These are phyloP conservation scores for Trebouxia sp. DNA, from an alignment of 139 green algal genomes.

Conservation along the genomic window DNA sequence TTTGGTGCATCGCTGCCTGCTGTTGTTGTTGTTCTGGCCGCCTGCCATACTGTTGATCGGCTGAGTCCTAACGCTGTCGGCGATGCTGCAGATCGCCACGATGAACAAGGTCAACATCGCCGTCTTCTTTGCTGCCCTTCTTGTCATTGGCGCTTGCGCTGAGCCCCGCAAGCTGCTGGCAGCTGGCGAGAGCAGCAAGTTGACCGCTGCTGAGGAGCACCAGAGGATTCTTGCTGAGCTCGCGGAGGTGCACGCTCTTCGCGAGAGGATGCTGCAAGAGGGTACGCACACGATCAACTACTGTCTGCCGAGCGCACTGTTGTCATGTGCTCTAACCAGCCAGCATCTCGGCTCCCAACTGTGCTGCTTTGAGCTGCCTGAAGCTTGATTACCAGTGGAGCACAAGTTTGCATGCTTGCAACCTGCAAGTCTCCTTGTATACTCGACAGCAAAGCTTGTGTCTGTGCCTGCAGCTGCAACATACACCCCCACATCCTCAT, in stretches of 20 bases:
- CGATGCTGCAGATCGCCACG: slow-evolving; percentile 5
- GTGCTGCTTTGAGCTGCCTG: too few relatives aligned
- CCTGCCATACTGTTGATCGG: too few relatives aligned
- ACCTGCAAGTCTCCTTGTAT: too few relatives aligned
- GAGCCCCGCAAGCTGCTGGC: slow-evolving; percentile 10
- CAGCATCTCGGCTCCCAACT: too few relatives aligned
- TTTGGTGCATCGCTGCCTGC: too few relatives aligned
- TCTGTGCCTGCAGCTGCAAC: not conserved
- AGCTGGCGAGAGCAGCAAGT: not conserved
- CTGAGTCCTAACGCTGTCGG: too few relatives aligned
- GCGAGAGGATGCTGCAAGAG: slow-evolving; percentile 11
- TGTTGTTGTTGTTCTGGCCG: too few relatives aligned
- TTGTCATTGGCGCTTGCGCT: slow-evolving; percentile 9
- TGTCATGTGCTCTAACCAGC: too few relatives aligned
- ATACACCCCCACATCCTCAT: not conserved
- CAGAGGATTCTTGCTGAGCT: slow-evolving; percentile 14
- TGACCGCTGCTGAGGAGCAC: not conserved
- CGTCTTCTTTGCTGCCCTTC: not conserved
- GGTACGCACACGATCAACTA: not conserved
- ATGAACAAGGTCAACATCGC: slow-evolving; percentile 21
- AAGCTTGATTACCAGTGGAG: too few relatives aligned
- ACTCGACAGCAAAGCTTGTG: too few relatives aligned
- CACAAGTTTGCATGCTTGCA: too few relatives aligned
- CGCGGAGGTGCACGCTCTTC: slow-evolving; percentile 1
- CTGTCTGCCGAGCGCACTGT: too few relatives aligned